Evolutionary conservation across 768 basidiomycete species (phyloP), one percentile per base, ranked within the genome.

Genomic region (Hydnomerulius pinastri): DNA sequence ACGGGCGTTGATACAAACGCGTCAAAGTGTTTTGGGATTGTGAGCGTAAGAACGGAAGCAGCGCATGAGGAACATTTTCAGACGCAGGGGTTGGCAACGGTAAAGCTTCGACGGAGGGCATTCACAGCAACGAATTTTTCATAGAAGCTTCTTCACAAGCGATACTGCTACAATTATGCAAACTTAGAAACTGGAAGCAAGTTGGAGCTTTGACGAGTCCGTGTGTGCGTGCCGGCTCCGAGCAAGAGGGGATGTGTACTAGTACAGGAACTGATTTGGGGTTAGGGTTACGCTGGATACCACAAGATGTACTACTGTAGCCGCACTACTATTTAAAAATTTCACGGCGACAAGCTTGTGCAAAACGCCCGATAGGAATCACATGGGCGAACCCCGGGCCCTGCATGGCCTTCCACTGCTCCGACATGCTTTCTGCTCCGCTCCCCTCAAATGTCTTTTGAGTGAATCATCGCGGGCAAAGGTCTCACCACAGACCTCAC

Each of bases 1-100:
- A 92, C 8, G 94, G 92, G 15, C 82, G 78, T 61, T 87, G 82
- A 63, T 94, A 97, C 43, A 97, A 74, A 21, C 92, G 80, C 17
- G 81, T 84, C 43, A 95, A 69, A 10, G 86, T 83, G 51, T 77
- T 84, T 65, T 90, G 87, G 0, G 89, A 86, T 61, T 93, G 90
- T 0, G 83, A 79, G 52, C 89, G 85, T 23, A 96, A 74, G 71
- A 93, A 94, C 0, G 88, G 83, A 21, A 92, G 73, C 17, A 92
- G 68, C 2, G 83, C 74, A 62, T 91, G 87, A n/a, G 83, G 76
- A 28, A 65, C 68, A 59, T 51, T 68, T 52, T 60, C 56, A 35
- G 51, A 44, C 30, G 47, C 30, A 54, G 40, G 6, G 8, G 28
- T 30, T 4, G 59, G 40, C 5, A 54, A 55, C 4, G 63, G 40